Percentiles rank a stretch among this genome's conserved stretches.
phyloP scores from a whole-genome alignment of 1,284 basidiomycete genomes.

The Cryptococcus deneoformans region DNA sequence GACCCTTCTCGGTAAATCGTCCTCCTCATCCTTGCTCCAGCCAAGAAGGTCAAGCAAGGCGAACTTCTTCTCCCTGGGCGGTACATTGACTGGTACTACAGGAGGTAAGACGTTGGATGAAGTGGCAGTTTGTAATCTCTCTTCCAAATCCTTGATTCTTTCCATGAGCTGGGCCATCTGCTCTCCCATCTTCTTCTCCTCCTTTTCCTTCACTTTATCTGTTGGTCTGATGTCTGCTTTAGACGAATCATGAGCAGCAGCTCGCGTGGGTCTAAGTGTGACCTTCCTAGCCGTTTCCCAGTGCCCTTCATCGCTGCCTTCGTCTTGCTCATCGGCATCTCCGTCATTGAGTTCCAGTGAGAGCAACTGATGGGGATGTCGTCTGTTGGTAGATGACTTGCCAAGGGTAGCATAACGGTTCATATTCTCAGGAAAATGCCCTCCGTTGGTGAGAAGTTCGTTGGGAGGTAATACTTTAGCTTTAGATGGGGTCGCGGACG shows the following conservation, averaged over 20 bases:
- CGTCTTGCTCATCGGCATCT: slow-evolving; percentile 3
- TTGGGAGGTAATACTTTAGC: not conserved
- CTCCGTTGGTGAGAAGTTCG: too few relatives aligned
- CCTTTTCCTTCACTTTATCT: not conserved
- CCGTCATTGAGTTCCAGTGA: not conserved
- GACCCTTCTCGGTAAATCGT: slow-evolving; percentile 25
- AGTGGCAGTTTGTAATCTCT: slow-evolving; percentile 15
- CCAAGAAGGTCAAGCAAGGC: slow-evolving; percentile 18
- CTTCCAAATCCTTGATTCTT: slow-evolving; percentile 28
- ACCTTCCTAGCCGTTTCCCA: slow-evolving; percentile 19
- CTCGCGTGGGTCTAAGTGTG: slow-evolving; percentile 7
- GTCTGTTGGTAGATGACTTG: slow-evolving; percentile 1
- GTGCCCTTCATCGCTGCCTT: slow-evolving; percentile 10
- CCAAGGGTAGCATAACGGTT: slow-evolving; percentile 29
- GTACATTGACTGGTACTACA: not conserved
- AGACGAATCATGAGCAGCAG: slow-evolving; percentile 6
- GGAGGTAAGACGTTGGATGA: not conserved
- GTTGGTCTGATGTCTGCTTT: not conserved
- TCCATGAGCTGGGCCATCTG: slow-evolving; percentile 18
- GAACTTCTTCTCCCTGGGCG: not conserved
- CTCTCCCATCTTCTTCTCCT: not conserved
- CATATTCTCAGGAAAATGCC: slow-evolving; percentile 1
- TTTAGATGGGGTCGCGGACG: slow-evolving; percentile 6
- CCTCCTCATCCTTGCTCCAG: slow-evolving; percentile 9
- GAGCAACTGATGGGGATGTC: slow-evolving; percentile 2